Base-by-base conservation (phyloP, 2,329 filamentous ascomycete species). In the Xylariaceae sp. region DNA sequence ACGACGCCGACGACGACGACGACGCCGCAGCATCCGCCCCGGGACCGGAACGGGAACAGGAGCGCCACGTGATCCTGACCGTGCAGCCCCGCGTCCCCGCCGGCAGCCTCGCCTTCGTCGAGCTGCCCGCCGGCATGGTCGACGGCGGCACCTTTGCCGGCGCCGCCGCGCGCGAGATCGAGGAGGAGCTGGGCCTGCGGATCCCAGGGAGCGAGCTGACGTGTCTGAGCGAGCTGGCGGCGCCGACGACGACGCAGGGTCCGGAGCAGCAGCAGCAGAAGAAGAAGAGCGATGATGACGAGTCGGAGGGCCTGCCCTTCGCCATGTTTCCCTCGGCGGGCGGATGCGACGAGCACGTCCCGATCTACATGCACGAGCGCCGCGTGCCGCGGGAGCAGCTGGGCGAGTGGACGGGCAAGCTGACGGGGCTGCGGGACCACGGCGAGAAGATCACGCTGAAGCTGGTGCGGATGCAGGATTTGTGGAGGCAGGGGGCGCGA, bases 381-480 rank as follows among this genome's bases (percentile, higher is more conserved):
- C 64, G 68, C 18, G 66, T 83, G 3, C 64, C 70, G 6, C 64
- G 76, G 24, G 59, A 53, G 1, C 67, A 74, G 55, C 59, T 83
- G 38, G 56, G 62, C 12, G 71, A 76, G 41, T 81, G 75, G 77
- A 71, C 66, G 26, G 79, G 78, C 2, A 71, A 71, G 38, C 56
- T 81, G 38, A 82, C 78, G 17, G 79, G 79, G 0, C 52, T 81
- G 52, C 65, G 78, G 38, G 69, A 74, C 4, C 55, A 79, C 8
- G 78, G 78, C 2, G 79, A 83, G 64, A 80, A 69, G 64, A 83
- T 83, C 48, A 79, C 76, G 9, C 61, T 83, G 42, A 79, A 76
- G 60, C 56, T 83, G 19, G 74, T 83, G 11, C 71, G 62, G 34
- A 66, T 81, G 64, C 63, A 66, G 50, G 68, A 81, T 48, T 62